Base-by-base conservation (phyloP, 2,329 filamentous ascomycete genomes). In the Botrytis fabae region DNA sequence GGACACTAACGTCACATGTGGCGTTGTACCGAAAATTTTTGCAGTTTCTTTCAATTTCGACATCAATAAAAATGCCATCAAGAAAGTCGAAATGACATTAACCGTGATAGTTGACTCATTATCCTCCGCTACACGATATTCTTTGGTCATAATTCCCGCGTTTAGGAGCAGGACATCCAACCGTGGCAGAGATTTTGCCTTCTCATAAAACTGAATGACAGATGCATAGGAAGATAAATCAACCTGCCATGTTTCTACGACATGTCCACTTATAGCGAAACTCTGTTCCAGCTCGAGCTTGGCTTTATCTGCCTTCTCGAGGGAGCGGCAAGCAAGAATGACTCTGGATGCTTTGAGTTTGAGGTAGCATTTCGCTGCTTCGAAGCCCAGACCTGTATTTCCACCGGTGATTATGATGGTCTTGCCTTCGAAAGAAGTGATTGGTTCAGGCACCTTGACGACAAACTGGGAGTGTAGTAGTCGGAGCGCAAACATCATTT, bases 281-380 rank as follows among this genome's bases (percentile, higher is more conserved):
- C 42, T 73, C 14, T 70, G 46, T 38, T 74, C 71, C 25, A 77
- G 75, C 20, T 57, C 32, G 25, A 71, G 61, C 63, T 74, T 77
- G 40, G 77, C 76, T 61, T 65, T 71, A 32, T 75, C 69, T 28
- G 75, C 77, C 54, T 75, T 77, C 25, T 73, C 70, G 16, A 69
- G 54, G 8, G 54, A 73, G 44, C 77, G 76, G 63, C 73, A 75
- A 18, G 57, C 76, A 18, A 78, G 68, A 28, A 78, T 78, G 76
- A 78, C 51, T 28, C n/a, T 28, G 14, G n/a, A 4, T 57, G 51
- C 51, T 57, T 57, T 28, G n/a, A 28, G 51, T 9, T 28, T 28
- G 51, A 28, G 51, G n/a, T 57, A 28, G 14, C 18, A 18, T n/a
- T 8, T 18, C 16, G 51, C 51, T 28, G n/a, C 51, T 18, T 18